phyloP scores from a whole-genome alignment of 1,284 basidiomycete species.

The Cystobasidiaceae sp. region DNA sequence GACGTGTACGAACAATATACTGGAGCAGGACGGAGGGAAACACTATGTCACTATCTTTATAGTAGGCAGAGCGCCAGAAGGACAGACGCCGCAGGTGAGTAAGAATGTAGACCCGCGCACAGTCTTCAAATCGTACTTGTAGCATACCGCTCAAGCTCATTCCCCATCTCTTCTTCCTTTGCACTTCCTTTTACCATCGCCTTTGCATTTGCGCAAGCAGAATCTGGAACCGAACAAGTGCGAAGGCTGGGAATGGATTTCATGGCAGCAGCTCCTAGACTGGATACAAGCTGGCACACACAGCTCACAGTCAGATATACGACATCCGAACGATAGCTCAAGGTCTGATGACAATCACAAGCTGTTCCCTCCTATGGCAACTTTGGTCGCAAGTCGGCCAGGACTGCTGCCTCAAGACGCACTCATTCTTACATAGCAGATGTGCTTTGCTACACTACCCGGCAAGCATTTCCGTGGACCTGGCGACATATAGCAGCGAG shows the following conservation, averaged over 20 bases:
- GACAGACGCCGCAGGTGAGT: conserved; percentile 12
- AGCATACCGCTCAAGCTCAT: too few species aligned
- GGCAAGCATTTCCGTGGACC: too few species aligned
- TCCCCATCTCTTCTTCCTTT: too few species aligned
- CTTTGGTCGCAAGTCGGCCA: conserved; percentile 26
- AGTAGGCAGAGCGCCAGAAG: conserved; percentile 32
- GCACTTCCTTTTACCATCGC: neutral
- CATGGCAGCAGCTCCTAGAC: conserved; percentile 34
- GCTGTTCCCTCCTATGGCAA: conserved; percentile 35
- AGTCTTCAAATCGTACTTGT: too few species aligned
- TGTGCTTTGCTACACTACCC: too few species aligned
- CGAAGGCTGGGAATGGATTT: conserved; percentile 43
- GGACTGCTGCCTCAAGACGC: neutral
- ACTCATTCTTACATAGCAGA: too few species aligned
- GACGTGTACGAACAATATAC: conserved; percentile 34
- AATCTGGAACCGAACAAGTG: conserved; percentile 44
- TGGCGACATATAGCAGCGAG: too few species aligned
- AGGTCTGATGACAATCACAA: neutral
- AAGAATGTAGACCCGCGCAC: too few species aligned
- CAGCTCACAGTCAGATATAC: neutral
- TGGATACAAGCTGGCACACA: conserved; percentile 32
- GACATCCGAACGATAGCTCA: neutral
- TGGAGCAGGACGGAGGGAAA: conserved; percentile 30
- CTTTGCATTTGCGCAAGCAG: conserved; percentile 19
- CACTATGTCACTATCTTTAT: conserved; percentile 47